Conservation (phyloP, 2,329 filamentous ascomycete genomes). For the Cytospora paraplurivora region DNA sequence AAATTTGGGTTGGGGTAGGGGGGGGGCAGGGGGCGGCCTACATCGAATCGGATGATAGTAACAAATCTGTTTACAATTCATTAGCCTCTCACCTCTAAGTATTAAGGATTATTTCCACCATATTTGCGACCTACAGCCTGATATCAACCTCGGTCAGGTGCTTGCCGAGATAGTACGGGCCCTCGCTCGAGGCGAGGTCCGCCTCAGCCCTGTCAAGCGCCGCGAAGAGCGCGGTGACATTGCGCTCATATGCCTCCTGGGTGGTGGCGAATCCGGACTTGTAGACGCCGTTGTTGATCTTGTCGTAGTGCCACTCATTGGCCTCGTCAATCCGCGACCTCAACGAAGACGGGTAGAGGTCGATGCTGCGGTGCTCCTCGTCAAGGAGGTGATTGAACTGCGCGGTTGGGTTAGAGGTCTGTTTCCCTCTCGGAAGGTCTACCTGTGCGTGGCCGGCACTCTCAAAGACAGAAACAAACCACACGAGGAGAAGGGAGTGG, state of each 20-base stretch:
- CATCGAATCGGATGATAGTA: conserved; percentile 73
- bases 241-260: conserved; percentile 78
- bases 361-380: conserved; percentile 59
- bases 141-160: conserved; percentile 81
- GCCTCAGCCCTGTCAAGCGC: conserved; percentile 76
- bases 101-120: not conserved
- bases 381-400: conserved; percentile 72
- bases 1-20: not conserved
- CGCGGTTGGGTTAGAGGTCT: not conserved
- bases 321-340: conserved; percentile 70
- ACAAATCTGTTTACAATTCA: conserved; percentile 52
- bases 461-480: not conserved
- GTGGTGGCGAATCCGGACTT: conserved; percentile 83
- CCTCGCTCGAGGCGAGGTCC: conserved; percentile 56
- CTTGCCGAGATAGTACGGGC: conserved; percentile 75
- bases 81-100: not conserved
- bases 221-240: conserved; percentile 70
- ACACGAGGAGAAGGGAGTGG: not conserved
- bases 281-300: conserved; percentile 72
- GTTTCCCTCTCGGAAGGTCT: no score
- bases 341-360: conserved; percentile 69
- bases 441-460: no score
- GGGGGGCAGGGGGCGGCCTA: no score
- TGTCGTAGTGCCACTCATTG: conserved; percentile 79
- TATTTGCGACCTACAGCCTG: conserved; percentile 55